A percentile compares a stretch with the other conserved stretches of the same genome.
Evolutionary conservation across 2,329 filamentous ascomycete genomes (phyloP).

Genomic region (Acephala macrosclerotiorum): DNA sequence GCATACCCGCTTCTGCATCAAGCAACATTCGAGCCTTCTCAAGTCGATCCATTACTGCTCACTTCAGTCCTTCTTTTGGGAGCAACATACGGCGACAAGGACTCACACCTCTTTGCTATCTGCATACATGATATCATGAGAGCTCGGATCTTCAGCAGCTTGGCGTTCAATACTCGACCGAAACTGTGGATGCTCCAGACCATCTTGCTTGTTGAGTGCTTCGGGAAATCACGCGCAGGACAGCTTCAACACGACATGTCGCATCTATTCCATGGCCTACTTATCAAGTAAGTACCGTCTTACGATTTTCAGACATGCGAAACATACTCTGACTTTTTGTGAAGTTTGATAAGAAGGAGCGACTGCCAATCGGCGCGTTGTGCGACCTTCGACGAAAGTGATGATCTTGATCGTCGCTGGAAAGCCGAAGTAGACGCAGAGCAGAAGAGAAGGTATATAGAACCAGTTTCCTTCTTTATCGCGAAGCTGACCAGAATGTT

Average conservation of each 20-base stretch:
- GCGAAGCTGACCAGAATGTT: constrained; percentile 6
- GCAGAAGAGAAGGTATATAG: constrained; percentile 60
- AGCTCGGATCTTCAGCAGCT: constrained; percentile 64
- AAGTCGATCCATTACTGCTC: constrained; percentile 59
- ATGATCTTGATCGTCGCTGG: constrained; percentile 47
- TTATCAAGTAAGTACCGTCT: constrained; percentile 52
- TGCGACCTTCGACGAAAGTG: constrained; percentile 50
- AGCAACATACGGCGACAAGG: constrained; percentile 65
- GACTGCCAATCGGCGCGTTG: constrained; percentile 60
- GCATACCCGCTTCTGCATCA: constrained; percentile 66
- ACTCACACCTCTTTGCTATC: constrained; percentile 65
- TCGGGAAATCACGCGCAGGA: constrained; percentile 68
- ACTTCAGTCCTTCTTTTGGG: constrained; percentile 64
- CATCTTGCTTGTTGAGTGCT: constrained; percentile 68
- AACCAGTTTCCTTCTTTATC: background rate
- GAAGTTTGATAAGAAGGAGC: constrained; percentile 55
- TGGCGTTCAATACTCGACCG: constrained; percentile 63
- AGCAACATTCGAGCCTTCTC: constrained; percentile 60
- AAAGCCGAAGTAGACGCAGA: constrained; percentile 43
- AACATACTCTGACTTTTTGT: constrained; percentile 2
- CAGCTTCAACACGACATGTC: constrained; percentile 70
- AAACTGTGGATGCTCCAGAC: constrained; percentile 68
- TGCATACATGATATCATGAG: constrained; percentile 67
- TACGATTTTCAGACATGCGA: background rate
- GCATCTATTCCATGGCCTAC: constrained; percentile 63